Evolutionary conservation across 2,329 filamentous ascomycete species (phyloP), one percentile per base, ranked within the genome.

Genomic region (Fusarium lateritium): DNA sequence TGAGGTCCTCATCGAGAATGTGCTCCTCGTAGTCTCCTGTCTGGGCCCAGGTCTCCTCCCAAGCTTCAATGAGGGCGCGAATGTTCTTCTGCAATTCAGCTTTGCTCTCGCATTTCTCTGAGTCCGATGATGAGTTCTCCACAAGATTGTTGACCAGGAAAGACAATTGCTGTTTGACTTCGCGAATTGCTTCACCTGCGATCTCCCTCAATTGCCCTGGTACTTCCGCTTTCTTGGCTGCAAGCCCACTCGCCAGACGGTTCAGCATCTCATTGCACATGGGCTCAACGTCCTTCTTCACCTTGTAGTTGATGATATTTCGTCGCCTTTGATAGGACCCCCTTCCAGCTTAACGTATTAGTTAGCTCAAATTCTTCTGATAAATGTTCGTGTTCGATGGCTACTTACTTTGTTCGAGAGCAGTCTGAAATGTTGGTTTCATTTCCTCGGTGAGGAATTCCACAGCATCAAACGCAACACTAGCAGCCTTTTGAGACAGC

Each of bases 71-170:
- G 1, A 62, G 6, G 7, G 19, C 31, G 8, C 52, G 52, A 17
- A 57, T 36, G 5, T 54, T 15, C 9, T 7, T 19, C 19, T 56
- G 56, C 8, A 65, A 36, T 7, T 28, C 33, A 2, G 19, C 17
- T 17, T 54, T 61, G 8, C 24, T 33, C 10, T 19, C 22, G 17
- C 50, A 51, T 2, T 42, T 14, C 2, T 9, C 10, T 2, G 46
- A 14, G 7, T 34, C 47, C 4, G 14, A 9, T 3, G 14, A 9
- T 6, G 53, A 19, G 13, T 61, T 56, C 17, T 57, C 57, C 2
- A 65, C 24, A 1, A 54, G 21, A n/a, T 62, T 62, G 53, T 57
- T 57, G 24, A 62, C 15, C 11, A 57, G 22, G 17, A 31, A 52
- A 1, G 38, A 33, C 0, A 62, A 13, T 6, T 52, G 49, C 2